Conservation (phyloP, 2,329 filamentous ascomycete species). For the Fusarium dlaminii region DNA sequence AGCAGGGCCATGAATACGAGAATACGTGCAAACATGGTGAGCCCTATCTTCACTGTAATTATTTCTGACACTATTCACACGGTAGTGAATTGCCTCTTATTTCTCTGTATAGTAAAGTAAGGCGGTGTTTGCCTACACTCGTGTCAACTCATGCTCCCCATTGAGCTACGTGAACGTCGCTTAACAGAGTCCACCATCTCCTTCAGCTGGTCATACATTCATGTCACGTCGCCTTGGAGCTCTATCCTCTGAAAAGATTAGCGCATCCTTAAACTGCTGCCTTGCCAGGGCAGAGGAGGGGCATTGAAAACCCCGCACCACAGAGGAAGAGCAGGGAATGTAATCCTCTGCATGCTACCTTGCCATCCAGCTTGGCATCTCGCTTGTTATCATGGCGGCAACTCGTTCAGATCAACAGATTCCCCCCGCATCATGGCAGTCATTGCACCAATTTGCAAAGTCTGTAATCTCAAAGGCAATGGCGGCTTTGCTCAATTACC, state of each 20-base stretch:
- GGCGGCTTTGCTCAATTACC: not conserved
- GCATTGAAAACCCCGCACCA: not conserved
- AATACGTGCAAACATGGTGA: not conserved
- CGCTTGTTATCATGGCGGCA: not conserved
- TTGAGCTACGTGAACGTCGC: too few relatives aligned
- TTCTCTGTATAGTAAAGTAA: too few relatives aligned
- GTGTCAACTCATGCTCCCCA: not conserved
- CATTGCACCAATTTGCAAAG: not conserved
- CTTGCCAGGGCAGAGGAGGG: not conserved
- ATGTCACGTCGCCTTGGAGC: fast-evolving
- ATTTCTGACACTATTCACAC: not conserved
- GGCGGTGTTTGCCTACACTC: not conserved
- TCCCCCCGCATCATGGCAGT: not conserved
- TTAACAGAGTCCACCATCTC: not conserved
- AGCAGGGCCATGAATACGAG: not conserved
- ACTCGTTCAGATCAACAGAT: not conserved
- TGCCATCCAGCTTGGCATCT: not conserved
- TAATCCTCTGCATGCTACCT: not conserved
- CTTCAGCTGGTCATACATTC: not conserved
- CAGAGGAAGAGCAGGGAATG: not conserved
- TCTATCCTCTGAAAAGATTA: not conserved
- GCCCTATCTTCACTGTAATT: not conserved
- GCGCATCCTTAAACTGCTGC: not conserved
- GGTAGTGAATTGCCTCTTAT: not conserved
- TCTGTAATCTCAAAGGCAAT: not conserved